Conservation (phyloP, 768 basidiomycete species). For the Lactarius indigo region DNA sequence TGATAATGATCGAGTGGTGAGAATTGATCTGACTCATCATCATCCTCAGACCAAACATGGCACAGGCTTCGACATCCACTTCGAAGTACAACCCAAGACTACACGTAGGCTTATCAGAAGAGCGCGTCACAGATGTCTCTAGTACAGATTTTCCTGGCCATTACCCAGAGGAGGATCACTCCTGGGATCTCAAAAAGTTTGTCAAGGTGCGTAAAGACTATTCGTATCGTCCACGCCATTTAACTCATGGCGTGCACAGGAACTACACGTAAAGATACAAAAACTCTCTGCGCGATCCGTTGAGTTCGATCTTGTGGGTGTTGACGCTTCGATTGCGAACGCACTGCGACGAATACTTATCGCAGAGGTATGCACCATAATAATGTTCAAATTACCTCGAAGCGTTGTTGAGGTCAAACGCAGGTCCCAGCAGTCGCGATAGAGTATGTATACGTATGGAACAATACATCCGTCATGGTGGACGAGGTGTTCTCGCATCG, state of each 20-base stretch:
- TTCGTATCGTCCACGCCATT: conserved; percentile 2
- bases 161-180: conserved; percentile 77
- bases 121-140: conserved; percentile 74
- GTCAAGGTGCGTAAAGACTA: conserved; percentile 53
- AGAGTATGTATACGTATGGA: conserved; percentile 88
- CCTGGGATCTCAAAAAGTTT: conserved; percentile 78
- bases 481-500: conserved; percentile 93
- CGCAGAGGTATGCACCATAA: conserved; percentile 67
- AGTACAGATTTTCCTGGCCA: conserved; percentile 92
- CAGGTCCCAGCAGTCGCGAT: conserved; percentile 91
- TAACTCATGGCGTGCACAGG: conserved; percentile 48
- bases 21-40: neutral
- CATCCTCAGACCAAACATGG: conserved; percentile 7
- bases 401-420: neutral
- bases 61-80: conserved; percentile 11
- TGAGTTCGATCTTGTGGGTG: conserved; percentile 93
- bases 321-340: conserved; percentile 95
- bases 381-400: neutral
- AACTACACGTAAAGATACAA: conserved; percentile 67
- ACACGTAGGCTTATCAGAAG: conserved; percentile 66
- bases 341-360: conserved; percentile 90
- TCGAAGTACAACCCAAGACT: conserved; percentile 40
- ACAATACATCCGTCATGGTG: conserved; percentile 91
- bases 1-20: neutral
- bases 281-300: conserved; percentile 78